A percentile compares a stretch with the other conserved stretches of the same genome.
phyloP scores from a whole-genome alignment of 2,329 filamentous ascomycete species.

The Penicillium janthinellum region DNA sequence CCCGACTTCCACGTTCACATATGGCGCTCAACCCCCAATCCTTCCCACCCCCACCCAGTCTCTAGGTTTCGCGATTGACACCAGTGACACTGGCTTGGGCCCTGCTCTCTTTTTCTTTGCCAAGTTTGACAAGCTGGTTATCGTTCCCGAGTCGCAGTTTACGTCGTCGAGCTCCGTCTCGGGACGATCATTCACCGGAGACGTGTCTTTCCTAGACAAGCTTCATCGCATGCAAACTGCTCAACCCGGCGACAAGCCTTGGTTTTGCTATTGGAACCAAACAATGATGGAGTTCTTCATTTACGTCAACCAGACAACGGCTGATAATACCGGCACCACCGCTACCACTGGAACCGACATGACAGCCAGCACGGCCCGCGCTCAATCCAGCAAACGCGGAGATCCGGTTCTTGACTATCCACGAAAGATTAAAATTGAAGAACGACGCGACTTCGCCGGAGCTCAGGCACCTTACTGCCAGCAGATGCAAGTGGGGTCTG shows the following conservation, averaged over 20 bases:
- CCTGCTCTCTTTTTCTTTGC: conserved; percentile 66
- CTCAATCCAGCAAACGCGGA: conserved; percentile 17
- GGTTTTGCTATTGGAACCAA: conserved; percentile 71
- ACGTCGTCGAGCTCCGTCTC: conserved; percentile 27
- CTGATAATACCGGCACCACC: conserved; percentile 25
- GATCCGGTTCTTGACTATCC: conserved; percentile 46
- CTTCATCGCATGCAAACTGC: conserved; percentile 45
- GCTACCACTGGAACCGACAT: conserved; percentile 19
- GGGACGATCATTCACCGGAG: conserved; percentile 33
- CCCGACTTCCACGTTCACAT: conserved; percentile 50
- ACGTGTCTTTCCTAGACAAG: conserved; percentile 23
- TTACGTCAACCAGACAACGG: conserved; percentile 59
- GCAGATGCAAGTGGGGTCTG: conserved; percentile 61
- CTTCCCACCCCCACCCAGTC: conserved; percentile 47
- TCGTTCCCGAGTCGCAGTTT: conserved; percentile 48
- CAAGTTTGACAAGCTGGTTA: conserved; percentile 65
- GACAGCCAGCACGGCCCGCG: conserved; percentile 24
- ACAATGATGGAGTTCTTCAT: conserved; percentile 69
- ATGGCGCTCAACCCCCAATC: conserved; percentile 63
- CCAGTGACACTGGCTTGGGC: conserved; percentile 57
- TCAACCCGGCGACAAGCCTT: conserved; percentile 62
- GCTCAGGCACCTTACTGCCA: conserved; percentile 61
- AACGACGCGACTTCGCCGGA: conserved; percentile 56
- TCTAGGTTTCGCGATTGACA: conserved; percentile 60
- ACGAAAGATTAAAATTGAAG: conserved; percentile 66